A percentile compares a stretch with the other conserved stretches of the same genome.
phyloP scores from a whole-genome alignment of 148 eudicot species.

The Cornus controversa region DNA sequence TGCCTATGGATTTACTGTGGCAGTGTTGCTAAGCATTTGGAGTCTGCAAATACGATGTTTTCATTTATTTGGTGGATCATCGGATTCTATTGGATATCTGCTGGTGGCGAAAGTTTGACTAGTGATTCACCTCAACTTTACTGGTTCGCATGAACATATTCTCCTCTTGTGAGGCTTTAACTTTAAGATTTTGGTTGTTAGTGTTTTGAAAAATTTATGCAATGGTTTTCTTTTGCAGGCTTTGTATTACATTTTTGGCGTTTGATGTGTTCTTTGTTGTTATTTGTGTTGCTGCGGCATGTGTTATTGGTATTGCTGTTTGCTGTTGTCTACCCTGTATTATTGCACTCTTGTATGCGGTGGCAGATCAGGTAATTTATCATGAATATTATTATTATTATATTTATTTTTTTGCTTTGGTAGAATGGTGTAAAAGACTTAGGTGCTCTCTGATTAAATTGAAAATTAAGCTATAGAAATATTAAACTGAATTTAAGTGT shows the following conservation, averaged over 20 bases:
- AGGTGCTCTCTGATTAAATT: not conserved
- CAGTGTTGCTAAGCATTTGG: conserved; percentile 89
- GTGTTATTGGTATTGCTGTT: conserved; percentile 85
- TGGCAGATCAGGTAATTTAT: conserved; percentile 81
- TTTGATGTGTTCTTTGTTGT: conserved; percentile 92
- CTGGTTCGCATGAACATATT: conserved; percentile 50
- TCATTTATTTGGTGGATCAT: conserved; percentile 99
- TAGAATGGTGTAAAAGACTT: not conserved
- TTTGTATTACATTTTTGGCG: conserved; percentile 79
- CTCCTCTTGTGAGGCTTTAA: not conserved
- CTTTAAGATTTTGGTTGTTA: not conserved
- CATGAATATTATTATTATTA: not conserved
- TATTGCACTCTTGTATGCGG: conserved; percentile 82
- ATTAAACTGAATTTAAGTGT: too few species aligned
- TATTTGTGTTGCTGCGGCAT: conserved; percentile 91
- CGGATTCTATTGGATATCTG: conserved; percentile 95
- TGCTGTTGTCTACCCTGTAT: conserved; percentile 95
- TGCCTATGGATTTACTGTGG: conserved; percentile 14
- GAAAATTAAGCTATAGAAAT: not conserved
- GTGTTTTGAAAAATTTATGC: conserved; percentile 14
- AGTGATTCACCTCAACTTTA: conserved; percentile 78
- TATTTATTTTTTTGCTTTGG: not conserved
- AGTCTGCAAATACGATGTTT: conserved; percentile 88
- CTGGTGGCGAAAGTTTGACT: conserved; percentile 70
- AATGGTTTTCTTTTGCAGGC: conserved; percentile 54